Percentiles rank a stretch among this genome's conserved stretches.
These are phyloP conservation scores for Neurospora cerealis DNA, from an alignment of 495 filamentous ascomycete genomes.

Conservation along the genomic window DNA sequence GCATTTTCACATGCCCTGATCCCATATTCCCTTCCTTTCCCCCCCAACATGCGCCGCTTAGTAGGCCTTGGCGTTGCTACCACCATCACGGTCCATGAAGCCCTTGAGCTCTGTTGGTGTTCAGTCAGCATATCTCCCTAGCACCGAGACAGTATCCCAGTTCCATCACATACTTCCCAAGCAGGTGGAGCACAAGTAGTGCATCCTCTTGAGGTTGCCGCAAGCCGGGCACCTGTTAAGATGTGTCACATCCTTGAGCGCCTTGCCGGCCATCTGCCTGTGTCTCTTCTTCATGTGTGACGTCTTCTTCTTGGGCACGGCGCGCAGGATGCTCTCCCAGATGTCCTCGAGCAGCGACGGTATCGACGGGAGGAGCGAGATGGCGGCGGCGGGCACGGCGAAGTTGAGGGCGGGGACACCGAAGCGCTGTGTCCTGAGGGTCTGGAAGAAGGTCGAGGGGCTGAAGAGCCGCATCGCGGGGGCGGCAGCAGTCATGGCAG, in stretches of 20 bases:
- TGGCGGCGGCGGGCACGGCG: constrained; percentile 45
- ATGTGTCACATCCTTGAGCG: constrained; percentile 74
- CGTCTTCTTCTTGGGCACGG: constrained; percentile 98
- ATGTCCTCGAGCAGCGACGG: constrained; percentile 56
- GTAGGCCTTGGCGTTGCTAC: constrained; percentile 1
- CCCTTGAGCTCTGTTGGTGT: constrained; percentile 21
- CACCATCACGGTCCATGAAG: constrained; percentile 19
- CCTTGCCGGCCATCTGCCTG: constrained; percentile 89
- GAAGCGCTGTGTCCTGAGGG: constrained; percentile 28
- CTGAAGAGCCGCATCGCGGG: constrained; percentile 28
- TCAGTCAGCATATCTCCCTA: constrained; percentile 7
- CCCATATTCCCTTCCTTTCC: neutral
- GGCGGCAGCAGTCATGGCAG: constrained; percentile 14
- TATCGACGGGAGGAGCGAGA: constrained; percentile 41
- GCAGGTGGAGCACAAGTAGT: constrained; percentile 79
- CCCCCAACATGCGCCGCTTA: neutral
- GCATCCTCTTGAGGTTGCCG: constrained; percentile 75
- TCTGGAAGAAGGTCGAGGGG: constrained; percentile 25
- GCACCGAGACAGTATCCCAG: neutral
- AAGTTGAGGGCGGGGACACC: constrained; percentile 37
- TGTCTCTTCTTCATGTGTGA: constrained; percentile 93
- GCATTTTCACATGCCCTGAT: neutral
- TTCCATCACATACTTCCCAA: constrained; percentile 24
- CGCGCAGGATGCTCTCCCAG: constrained; percentile 86
- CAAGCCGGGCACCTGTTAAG: constrained; percentile 84